Conservation (phyloP, 2,329 filamentous ascomycete species). For the Achaetomium macrosporum region DNA sequence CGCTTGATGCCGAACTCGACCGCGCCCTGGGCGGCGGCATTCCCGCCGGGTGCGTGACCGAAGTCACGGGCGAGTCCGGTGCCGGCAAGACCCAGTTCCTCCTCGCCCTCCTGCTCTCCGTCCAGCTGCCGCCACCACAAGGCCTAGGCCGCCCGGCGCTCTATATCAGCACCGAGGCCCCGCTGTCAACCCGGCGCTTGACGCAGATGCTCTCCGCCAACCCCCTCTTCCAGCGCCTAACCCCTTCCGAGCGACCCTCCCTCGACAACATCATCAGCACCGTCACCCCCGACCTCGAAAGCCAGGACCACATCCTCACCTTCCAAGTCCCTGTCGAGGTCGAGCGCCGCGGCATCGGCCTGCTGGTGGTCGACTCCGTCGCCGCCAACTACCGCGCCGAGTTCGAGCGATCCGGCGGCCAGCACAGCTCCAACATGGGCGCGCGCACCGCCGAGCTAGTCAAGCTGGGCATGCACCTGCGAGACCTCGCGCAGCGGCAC, state of each 20-base stretch:
- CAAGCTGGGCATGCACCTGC: slow-evolving; percentile 67
- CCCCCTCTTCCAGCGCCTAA: slow-evolving; percentile 45
- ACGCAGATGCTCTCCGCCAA: slow-evolving; percentile 69
- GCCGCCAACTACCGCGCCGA: slow-evolving; percentile 95
- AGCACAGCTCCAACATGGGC: slow-evolving; percentile 56
- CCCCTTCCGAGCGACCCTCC: slow-evolving; percentile 43
- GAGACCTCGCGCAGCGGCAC: slow-evolving; percentile 67
- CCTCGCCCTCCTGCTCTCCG: slow-evolving; percentile 73
- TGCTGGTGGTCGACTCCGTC: slow-evolving; percentile 84
- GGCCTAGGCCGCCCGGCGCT: slow-evolving; percentile 70
- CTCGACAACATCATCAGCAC: slow-evolving; percentile 75
- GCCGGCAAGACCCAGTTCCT: slow-evolving; percentile 94
- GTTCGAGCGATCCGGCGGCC: slow-evolving; percentile 53
- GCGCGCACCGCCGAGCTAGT: slow-evolving; percentile 71
- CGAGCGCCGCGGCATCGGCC: slow-evolving; percentile 65
- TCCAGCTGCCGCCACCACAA: slow-evolving; percentile 69
- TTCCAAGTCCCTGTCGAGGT: slow-evolving; percentile 89
- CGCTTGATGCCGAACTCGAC: slow-evolving; percentile 70
- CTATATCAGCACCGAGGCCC: slow-evolving; percentile 90
- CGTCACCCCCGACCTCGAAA: slow-evolving; percentile 81
- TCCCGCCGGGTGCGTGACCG: slow-evolving; percentile 73
- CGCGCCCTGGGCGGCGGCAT: slow-evolving; percentile 68
- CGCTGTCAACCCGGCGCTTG: slow-evolving; percentile 75
- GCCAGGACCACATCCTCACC: slow-evolving; percentile 88
- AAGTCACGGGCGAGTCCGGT: slow-evolving; percentile 89